Evolutionary conservation across 192 early-diverging fungal genomes (phyloP).

Genomic region (Allomyces macrogynus): DNA sequence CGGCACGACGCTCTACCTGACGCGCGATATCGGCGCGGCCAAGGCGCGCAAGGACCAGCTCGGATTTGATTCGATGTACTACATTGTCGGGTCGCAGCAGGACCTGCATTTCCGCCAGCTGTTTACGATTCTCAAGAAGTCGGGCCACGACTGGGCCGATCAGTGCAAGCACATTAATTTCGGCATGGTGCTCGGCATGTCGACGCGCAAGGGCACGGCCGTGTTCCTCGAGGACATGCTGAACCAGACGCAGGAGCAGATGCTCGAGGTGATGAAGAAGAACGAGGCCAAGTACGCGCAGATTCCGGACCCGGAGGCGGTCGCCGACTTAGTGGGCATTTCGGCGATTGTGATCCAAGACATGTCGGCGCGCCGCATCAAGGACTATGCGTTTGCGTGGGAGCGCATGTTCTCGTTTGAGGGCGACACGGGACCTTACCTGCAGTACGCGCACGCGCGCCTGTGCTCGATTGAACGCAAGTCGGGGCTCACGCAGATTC

Average conservation of each 20-base stretch:
- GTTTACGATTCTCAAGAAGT: constrained; percentile 74
- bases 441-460: constrained; percentile 97
- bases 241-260: constrained; percentile 58
- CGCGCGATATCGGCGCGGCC: constrained; percentile 91
- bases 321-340: constrained; percentile 78
- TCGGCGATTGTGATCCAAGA: constrained; percentile 84
- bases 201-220: constrained; percentile 83
- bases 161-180: constrained; percentile 79
- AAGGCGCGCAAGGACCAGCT: constrained; percentile 70
- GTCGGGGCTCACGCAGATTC: constrained; percentile 33
- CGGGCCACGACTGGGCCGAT: constrained; percentile 61
- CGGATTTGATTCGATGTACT: constrained; percentile 81
- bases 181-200: constrained; percentile 88
- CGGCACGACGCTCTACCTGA: constrained; percentile 81
- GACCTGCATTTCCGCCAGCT: constrained; percentile 82
- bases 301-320: constrained; percentile 55
- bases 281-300: constrained; percentile 71
- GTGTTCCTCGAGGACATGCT: constrained; percentile 93
- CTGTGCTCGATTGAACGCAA: constrained; percentile 85
- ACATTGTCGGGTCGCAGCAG: constrained; percentile 79
- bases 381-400: constrained; percentile 89
- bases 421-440: constrained; percentile 97
- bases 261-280: constrained; percentile 78
- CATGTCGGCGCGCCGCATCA: constrained; percentile 68
- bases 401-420: constrained; percentile 83